A percentile compares a stretch with the other conserved stretches of the same genome.
phyloP scores from a whole-genome alignment of 352 stramenopile genomes.

The Globisporangium barbulae region DNA sequence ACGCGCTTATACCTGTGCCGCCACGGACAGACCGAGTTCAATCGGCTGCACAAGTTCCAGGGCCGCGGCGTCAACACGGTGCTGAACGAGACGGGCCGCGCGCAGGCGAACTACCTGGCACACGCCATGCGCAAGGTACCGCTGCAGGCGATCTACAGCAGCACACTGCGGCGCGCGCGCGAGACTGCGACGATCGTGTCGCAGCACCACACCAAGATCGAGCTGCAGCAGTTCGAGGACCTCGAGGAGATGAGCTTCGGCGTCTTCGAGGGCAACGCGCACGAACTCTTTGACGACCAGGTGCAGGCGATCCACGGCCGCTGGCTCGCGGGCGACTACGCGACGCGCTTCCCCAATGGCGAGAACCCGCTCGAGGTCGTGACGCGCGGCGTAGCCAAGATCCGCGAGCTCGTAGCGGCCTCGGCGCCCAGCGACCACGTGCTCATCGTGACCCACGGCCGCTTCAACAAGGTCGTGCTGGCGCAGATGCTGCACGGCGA shows the following conservation, averaged over 20 bases:
- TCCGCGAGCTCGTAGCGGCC: slow-evolving; percentile 48
- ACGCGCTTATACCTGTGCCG: slow-evolving; percentile 74
- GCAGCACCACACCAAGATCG: slow-evolving; percentile 48
- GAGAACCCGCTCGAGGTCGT: slow-evolving; percentile 73
- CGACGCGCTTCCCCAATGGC: slow-evolving; percentile 50
- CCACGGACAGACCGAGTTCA: slow-evolving; percentile 80
- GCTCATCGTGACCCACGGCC: slow-evolving; percentile 75
- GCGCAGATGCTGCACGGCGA: slow-evolving; percentile 60
- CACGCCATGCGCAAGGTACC: slow-evolving; percentile 66
- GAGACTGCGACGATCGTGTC: slow-evolving; percentile 31
- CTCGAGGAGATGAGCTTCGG: slow-evolving; percentile 87
- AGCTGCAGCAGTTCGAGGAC: slow-evolving; percentile 56
- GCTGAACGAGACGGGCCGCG: slow-evolving; percentile 55
- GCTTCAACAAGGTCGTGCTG: slow-evolving; percentile 85
- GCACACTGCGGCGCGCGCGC: slow-evolving; percentile 19
- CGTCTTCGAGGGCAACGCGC: slow-evolving; percentile 59
- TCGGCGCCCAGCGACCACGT: slow-evolving; percentile 49
- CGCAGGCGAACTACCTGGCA: slow-evolving; percentile 58
- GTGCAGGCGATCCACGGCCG: slow-evolving; percentile 59
- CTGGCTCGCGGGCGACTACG: slow-evolving; percentile 57
- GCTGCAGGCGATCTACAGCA: slow-evolving; percentile 68
- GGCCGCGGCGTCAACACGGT: slow-evolving; percentile 73
- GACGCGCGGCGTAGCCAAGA: slow-evolving; percentile 52
- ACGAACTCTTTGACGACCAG: slow-evolving; percentile 44
- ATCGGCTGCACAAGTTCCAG: slow-evolving; percentile 68